Conservation (phyloP, 768 basidiomycete species). For the Tylopilus intermedius region DNA sequence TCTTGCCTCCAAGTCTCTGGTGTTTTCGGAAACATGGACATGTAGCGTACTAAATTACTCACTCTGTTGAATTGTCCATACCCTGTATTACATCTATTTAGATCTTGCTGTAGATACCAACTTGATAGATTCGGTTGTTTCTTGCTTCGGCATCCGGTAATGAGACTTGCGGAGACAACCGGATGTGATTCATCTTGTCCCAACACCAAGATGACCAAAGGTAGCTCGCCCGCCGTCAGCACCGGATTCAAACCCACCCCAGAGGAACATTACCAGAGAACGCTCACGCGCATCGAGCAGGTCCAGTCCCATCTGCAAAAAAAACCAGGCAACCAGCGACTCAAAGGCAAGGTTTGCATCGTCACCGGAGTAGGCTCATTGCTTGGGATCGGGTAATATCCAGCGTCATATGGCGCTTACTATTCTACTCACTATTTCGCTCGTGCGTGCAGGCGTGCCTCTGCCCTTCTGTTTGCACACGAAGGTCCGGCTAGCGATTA, state of each 20-base stretch:
- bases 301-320: conserved; percentile 64
- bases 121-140: background rate
- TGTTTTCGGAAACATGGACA: conserved; percentile 13
- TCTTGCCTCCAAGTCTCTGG: conserved; percentile 8
- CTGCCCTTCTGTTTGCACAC: conserved; percentile 70
- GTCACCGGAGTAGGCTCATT: conserved; percentile 85
- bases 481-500: conserved; percentile 48
- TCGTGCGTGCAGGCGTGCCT: conserved; percentile 50
- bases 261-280: conserved; percentile 56
- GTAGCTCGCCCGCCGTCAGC: background rate
- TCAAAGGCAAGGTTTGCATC: conserved; percentile 77
- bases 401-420: conserved; percentile 5
- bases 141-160: background rate
- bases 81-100: conserved; percentile 2
- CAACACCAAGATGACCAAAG: conserved; percentile 15
- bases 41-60: background rate
- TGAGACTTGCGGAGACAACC: background rate
- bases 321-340: conserved; percentile 47
- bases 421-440: conserved; percentile 11
- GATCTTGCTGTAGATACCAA: conserved; percentile 10
- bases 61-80: conserved; percentile 3
- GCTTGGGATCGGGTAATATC: conserved; percentile 78
- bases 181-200: background rate
- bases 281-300: conserved; percentile 59
- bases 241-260: conserved; percentile 15